Evolutionary conservation across 2,329 filamentous ascomycete species (phyloP), one percentile per base, ranked within the genome.

Genomic region (Neopestalotiopsis sp.): DNA sequence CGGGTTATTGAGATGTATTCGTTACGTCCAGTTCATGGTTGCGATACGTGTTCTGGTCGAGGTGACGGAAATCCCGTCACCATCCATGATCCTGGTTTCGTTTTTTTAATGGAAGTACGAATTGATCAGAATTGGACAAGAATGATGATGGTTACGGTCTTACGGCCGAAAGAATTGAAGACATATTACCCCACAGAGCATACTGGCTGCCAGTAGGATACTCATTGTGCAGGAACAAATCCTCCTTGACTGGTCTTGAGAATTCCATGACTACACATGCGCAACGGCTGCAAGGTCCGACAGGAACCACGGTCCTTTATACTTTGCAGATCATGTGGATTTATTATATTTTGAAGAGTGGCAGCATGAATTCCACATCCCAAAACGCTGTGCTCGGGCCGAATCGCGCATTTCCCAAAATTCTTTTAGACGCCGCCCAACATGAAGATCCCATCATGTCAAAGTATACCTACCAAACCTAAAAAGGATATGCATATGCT

Each of bases 41-140:
- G 34, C 34, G 34, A 10, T 45, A 32, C 67, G 60, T 42, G 56
- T 49, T 65, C n/a, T 65, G 30, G 38, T 30, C 20, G 17, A 65
- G 60, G 20, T 28, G 60, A 28, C 60, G 60, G n/a, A 63, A 63
- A 42, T 42, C 60, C 60, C 60, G 60, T 63, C 60, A 20, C 30
- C 24, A 13, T 24, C 49, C 17, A 12, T 56, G 17, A 56, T 17
- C 17, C 17, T 56, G 34, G 10, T 56, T 14, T 56, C 20, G 7
- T 7, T 59, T 59, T n/a, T 59, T 24, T 34, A 34, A 59, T 59
- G 24, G n/a, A 59, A 28, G 45, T 52, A n/a, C 57, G 30, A 30
- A 34, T 28, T 30, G 28, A 34, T 34, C 24, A 59, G 57, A 59
- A 17, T 30, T 34, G 24, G 13, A 34, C 30, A 34, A 59, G 57